Base-by-base conservation (phyloP, 352 stramenopile genomes). In the Phytophthora palmivora region DNA sequence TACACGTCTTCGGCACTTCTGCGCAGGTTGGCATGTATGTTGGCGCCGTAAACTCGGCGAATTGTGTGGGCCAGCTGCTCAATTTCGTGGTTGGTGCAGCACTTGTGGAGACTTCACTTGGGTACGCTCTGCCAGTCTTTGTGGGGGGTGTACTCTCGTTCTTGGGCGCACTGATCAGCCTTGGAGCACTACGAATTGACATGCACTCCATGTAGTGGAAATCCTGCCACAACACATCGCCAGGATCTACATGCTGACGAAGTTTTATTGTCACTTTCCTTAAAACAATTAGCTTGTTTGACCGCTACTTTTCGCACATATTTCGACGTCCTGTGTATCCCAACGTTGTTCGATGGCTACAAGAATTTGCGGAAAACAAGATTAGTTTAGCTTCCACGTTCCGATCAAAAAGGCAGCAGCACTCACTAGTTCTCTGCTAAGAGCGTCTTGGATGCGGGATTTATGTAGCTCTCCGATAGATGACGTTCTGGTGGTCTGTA, bases 371-470 rank as follows among this genome's bases (percentile, higher is more conserved):
- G n/a, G 24, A 42, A 19, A 37, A 6, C 0, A 44, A 12, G 1
- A 19, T 51, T 44, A 22, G 14, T 66, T 11, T 53, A 39, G 7
- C 24, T 10, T 39, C 5, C 3, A 19, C 15, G 30, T 24, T 34
- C 3, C 6, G 30, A 12, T 9, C 10, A n/a, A n/a, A n/a, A n/a
- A n/a, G n/a, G n/a, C 30, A 12, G 30, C 30, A 34, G 30, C 44
- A 87, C 79, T 53, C 79, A 94, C 85, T 88, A 74, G 43, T 92
- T 94, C 37, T 92, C 85, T 2, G 67, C 28, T 12, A 92, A 44
- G 8, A 94, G 62, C 2, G 66, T 82, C 56, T 94, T 94, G 52
- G 76, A 72, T 6, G 72, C 62, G 12, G 76, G 54, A 50, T 83
- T 79, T n/a, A 67, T 41, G 47, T 86, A 94, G 16, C 77, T 75